Evolutionary conservation across 768 basidiomycete species (phyloP).

Genomic region (Pleurotus djamor): DNA sequence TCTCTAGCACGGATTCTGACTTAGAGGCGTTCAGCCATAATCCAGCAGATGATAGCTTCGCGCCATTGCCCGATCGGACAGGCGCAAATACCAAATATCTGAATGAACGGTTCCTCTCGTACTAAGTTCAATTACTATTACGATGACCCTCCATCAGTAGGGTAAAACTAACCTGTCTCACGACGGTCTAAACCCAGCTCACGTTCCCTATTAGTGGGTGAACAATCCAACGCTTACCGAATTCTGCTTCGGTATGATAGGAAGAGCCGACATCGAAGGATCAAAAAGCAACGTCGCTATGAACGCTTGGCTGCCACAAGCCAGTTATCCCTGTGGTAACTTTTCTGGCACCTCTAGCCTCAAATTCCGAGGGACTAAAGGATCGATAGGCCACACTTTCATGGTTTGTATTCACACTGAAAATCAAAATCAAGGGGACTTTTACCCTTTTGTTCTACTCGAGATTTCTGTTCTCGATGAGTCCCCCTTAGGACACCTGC

Average conservation of each 20-base stretch:
- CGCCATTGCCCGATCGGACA: conserved; percentile 77
- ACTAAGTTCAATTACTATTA: conserved; percentile 80
- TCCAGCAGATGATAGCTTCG: conserved; percentile 82
- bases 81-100: conserved; percentile 81
- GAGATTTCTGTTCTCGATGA: conserved; percentile 81
- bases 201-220: conserved; percentile 77
- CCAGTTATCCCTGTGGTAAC: conserved; percentile 79
- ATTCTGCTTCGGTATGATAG: conserved; percentile 81
- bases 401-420: conserved; percentile 81
- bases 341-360: conserved; percentile 83
- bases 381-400: conserved; percentile 84
- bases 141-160: conserved; percentile 76
- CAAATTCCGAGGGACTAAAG: conserved; percentile 78
- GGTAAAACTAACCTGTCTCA: conserved; percentile 88
- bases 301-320: conserved; percentile 83
- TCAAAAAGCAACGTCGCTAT: conserved; percentile 84
- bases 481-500: conserved; percentile 80
- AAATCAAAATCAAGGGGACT: conserved; percentile 82
- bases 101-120: conserved; percentile 83
- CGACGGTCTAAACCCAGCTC: conserved; percentile 83
- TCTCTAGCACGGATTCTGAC: conserved; percentile 79
- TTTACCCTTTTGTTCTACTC: conserved; percentile 80
- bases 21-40: conserved; percentile 87
- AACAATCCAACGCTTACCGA: conserved; percentile 82
- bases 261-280: conserved; percentile 82